Evolutionary conservation across 2,329 filamentous ascomycete species (phyloP).

Genomic region (Trichoderma citrinoviride): DNA sequence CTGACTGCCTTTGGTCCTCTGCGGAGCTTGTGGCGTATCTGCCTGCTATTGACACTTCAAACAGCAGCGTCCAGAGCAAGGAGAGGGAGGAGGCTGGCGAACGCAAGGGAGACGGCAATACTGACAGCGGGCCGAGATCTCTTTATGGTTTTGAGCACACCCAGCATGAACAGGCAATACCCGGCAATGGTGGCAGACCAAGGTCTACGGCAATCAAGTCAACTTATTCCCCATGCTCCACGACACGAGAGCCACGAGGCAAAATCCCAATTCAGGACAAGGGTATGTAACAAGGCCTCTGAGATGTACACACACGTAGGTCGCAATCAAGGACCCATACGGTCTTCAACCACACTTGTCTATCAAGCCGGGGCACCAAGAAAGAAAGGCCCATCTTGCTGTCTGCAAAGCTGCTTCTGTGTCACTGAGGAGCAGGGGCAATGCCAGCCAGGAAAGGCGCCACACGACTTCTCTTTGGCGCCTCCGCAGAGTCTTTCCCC

Average conservation of each 20-base stretch:
- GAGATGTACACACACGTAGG: neutral
- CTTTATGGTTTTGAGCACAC: constrained; percentile 11
- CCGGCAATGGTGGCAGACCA: neutral
- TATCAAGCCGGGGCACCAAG: neutral
- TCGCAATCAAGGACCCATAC: neutral
- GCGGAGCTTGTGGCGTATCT: neutral
- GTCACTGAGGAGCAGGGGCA: neutral
- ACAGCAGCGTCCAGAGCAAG: neutral
- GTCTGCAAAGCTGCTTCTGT: neutral
- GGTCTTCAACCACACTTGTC: too few relatives aligned
- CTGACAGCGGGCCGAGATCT: constrained; percentile 10
- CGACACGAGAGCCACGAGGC: constrained; percentile 4
- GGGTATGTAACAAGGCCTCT: constrained; percentile 1
- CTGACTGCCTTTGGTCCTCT: neutral
- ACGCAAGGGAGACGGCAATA: neutral
- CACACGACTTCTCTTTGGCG: neutral
- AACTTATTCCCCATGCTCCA: constrained; percentile 1
- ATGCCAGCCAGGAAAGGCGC: neutral
- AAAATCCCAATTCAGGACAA: neutral
- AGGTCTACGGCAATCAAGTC: neutral
- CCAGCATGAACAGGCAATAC: neutral
- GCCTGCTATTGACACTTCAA: neutral
- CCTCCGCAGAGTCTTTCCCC: constrained; percentile 5
- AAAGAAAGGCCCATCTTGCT: neutral
- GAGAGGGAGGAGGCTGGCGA: neutral